phyloP scores from a whole-genome alignment of 1,284 basidiomycete genomes.

The Puccinia triticina region DNA sequence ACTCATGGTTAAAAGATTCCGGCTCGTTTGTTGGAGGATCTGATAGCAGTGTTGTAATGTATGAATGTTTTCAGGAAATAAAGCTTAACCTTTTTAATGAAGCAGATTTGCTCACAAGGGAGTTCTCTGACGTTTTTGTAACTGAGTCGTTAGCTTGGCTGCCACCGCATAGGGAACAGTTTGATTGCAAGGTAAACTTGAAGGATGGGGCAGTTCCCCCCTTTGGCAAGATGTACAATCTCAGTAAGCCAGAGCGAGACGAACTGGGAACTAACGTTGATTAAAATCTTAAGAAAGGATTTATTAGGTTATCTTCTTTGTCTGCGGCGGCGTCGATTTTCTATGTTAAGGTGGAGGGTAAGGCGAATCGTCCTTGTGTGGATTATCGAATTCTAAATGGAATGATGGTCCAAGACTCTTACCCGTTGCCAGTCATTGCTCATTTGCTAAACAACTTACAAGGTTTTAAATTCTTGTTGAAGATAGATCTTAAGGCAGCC shows the following conservation, averaged over 20 bases:
- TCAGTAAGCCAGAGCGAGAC: not conserved
- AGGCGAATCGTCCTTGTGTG: slow-evolving; percentile 52
- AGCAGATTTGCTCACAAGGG: not conserved
- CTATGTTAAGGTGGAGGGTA: too few relatives aligned
- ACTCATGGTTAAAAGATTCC: too few relatives aligned
- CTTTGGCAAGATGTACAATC: slow-evolving; percentile 1
- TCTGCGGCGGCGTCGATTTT: too few relatives aligned
- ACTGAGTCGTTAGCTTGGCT: not conserved
- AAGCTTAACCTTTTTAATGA: not conserved
- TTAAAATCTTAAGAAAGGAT: not conserved
- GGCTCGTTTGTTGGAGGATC: too few relatives aligned
- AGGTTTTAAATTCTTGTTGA: slow-evolving; percentile 48
- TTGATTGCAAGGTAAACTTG: not conserved
- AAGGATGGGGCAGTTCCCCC: not conserved
- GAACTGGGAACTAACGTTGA: not conserved
- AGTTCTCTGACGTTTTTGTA: not conserved
- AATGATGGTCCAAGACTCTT: slow-evolving; percentile 52
- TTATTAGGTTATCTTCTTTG: too few relatives aligned
- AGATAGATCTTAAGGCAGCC: slow-evolving; percentile 58
- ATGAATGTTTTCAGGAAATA: not conserved
- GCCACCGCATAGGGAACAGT: not conserved
- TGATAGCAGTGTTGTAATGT: not conserved
- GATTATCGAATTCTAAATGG: slow-evolving; percentile 52
- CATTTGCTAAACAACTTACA: not conserved
- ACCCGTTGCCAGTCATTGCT: slow-evolving; percentile 21